Evolutionary conservation across 257 asterid species (phyloP), one percentile per base, ranked within the genome.

Genomic region (Salvia miltiorrhiza): DNA sequence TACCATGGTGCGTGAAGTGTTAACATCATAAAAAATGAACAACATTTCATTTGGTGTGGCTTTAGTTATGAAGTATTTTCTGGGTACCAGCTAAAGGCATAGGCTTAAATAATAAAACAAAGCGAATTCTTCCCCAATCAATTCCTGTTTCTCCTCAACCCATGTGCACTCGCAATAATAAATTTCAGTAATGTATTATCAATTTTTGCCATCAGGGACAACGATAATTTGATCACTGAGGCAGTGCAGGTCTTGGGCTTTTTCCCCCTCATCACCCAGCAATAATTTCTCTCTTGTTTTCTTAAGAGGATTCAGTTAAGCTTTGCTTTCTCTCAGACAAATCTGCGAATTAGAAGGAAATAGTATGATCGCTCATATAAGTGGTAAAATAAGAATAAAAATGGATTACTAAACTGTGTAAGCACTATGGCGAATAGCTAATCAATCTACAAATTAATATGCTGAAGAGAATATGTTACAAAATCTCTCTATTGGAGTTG

Each of bases 371-470:
- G 26, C 19, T 16, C 47, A 41, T 44, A 41, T 8, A 26, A 32
- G 61, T 14, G 45, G 45, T 69, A 74, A 19, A 59, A 23, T 33
- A 30, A 26, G 43, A 65, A 30, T 47, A 21, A 9, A 50, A 20
- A 60, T 19, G 65, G 20, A 20, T 33, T 33, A 39, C 43, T 67
- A 3, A 30, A 49, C 35, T 24, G 35, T 23, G 33, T 6, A 28
- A 47, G 68, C 37, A 12, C 63, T 16, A 39, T 23, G 78, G 63
- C 40, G 57, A 58, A 39, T 24, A 33, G 32, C 48, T 65, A 11
- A 11, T 17, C 56, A 33, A 19, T 14, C 16, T n/a, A 3, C 8
- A 30, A 47, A 24, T 3, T 21, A 69, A 32, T 14, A 17, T 75
- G 65, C 45, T 53, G 53, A 54, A 33, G 24, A 16, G 20, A 12